phyloP scores from a whole-genome alignment of 495 filamentous ascomycete species.

The Mytilinidion resinicola region DNA sequence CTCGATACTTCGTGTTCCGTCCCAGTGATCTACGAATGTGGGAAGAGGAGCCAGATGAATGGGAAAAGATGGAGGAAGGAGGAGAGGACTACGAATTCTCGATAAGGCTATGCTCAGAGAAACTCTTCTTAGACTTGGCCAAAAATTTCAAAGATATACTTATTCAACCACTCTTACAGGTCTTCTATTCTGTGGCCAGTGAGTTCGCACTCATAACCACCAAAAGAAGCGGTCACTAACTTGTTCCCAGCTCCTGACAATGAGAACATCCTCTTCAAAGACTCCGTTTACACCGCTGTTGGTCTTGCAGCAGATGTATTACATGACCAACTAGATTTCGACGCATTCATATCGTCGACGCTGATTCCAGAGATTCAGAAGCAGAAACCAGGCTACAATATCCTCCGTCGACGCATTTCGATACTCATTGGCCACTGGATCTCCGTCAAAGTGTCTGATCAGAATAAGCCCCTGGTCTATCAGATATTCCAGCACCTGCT shows the following conservation, averaged over 20 bases:
- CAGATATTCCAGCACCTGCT: slow-evolving; percentile 87
- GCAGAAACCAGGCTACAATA: slow-evolving; percentile 66
- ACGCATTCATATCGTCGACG: slow-evolving; percentile 64
- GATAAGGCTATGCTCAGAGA: slow-evolving; percentile 84
- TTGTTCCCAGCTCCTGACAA: slow-evolving; percentile 44
- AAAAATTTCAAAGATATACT: slow-evolving; percentile 77
- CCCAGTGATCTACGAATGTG: slow-evolving; percentile 77
- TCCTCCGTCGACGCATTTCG: slow-evolving; percentile 81
- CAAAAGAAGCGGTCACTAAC: neutral
- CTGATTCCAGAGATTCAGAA: slow-evolving; percentile 75
- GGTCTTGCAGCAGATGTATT: slow-evolving; percentile 77
- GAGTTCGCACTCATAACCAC: slow-evolving; percentile 26
- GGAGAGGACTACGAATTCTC: slow-evolving; percentile 80
- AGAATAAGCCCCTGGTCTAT: slow-evolving; percentile 67
- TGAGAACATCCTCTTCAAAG: slow-evolving; percentile 73
- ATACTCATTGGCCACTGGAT: slow-evolving; percentile 90
- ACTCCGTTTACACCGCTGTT: slow-evolving; percentile 88
- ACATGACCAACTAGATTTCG: slow-evolving; percentile 67
- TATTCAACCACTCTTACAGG: slow-evolving; percentile 64
- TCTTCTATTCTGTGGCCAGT: slow-evolving; percentile 70
- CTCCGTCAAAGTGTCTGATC: slow-evolving; percentile 57
- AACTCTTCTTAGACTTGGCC: slow-evolving; percentile 85
- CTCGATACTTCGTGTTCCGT: slow-evolving; percentile 83
- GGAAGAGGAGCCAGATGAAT: slow-evolving; percentile 88
- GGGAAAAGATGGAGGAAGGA: slow-evolving; percentile 79